Evolutionary conservation across 257 asterid genomes (phyloP).

Genomic region (Apocynum venetum): DNA sequence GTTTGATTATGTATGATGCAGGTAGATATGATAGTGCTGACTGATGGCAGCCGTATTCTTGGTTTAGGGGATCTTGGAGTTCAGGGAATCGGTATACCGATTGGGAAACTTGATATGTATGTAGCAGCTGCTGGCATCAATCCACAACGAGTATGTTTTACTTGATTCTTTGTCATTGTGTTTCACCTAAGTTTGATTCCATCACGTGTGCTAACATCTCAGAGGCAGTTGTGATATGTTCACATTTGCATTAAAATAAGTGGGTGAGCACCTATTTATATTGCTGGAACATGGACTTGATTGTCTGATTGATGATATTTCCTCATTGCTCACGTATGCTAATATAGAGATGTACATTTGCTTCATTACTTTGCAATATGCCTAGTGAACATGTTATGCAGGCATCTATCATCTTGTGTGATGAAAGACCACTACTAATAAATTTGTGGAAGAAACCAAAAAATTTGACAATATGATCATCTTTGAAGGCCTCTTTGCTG

Average conservation of each 20-base stretch:
- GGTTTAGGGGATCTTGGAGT: constrained; percentile 99
- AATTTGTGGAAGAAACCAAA: neutral
- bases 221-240: neutral
- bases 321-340: neutral
- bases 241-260: neutral
- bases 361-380: neutral
- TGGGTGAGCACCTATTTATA: neutral
- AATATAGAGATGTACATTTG: neutral
- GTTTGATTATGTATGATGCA: constrained; percentile 28
- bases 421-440: neutral
- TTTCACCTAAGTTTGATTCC: constrained; percentile 4
- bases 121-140: constrained; percentile 99
- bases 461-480: neutral
- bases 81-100: constrained; percentile 97
- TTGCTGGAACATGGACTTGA: neutral
- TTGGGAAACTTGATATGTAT: constrained; percentile 98
- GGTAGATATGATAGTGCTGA: constrained; percentile 99
- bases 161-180: constrained; percentile 3
- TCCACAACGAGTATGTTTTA: constrained; percentile 81
- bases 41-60: constrained; percentile 99
- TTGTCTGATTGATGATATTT: neutral
- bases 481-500: neutral
- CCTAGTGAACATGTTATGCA: neutral
- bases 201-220: neutral
- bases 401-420: neutral